Base-by-base conservation (phyloP, 164 flowering plant genomes). In the Tetrastigma voinierianum region DNA sequence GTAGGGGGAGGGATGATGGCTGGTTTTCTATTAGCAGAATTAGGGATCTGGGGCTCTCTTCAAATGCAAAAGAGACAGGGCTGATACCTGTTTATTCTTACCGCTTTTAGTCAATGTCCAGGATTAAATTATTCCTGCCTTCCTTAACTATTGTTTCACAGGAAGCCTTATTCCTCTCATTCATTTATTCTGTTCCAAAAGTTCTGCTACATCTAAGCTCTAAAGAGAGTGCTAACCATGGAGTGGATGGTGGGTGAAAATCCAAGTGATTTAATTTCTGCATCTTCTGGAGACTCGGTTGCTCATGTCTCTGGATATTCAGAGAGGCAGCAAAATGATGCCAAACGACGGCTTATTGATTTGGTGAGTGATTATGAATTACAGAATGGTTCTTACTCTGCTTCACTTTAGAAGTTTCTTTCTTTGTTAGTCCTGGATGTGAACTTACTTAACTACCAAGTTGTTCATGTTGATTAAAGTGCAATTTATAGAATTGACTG, bases 161-260 rank as follows among this genome's bases (percentile, higher is more conserved):
- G 99, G 96, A 83, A 77, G 87, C n/a, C 78, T 75, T 98, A 95
- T 82, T 84, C 95, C 12, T 67, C 76, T 14, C 89, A 75, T 70
- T 59, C 86, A 4, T 95, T 87, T 69, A 95, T 95, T 9, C 67
- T 74, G 88, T 83, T 73, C 99, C 99, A 67, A 95, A 83, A 81
- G 83, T 92, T 32, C 82, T 57, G 70, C 79, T 5, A 15, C 84
- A 88, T 65, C 77, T 95, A 64, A 89, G 76, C n/a, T 71, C 73
- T 77, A 62, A 89, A 82, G 80, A 84, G 90, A 75, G 90, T 95
- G 72, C 72, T 95, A 69, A 95, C 98, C 13, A 95, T 95, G 99
- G 97, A 95, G 76, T 95, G 99, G 99, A 72, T 95, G 61, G 87
- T 72, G 73, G 99, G 99, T 78, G 97, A 92, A 66, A 88, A 81